Base-by-base conservation (phyloP, 1,284 basidiomycete species). In the Leccinum pachyderme region DNA sequence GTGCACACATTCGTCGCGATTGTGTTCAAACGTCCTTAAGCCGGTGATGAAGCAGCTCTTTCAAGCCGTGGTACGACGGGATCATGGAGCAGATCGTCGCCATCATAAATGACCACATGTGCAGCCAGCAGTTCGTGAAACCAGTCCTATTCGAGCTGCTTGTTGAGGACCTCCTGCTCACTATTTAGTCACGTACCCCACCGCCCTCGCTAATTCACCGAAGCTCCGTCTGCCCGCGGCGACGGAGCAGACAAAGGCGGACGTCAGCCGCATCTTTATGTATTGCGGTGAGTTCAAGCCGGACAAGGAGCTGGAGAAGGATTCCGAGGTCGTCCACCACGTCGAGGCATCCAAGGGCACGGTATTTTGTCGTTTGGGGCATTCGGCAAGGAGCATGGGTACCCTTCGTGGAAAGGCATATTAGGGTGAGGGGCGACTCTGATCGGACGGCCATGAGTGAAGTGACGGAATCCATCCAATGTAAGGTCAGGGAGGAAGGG, bases 351-450 rank as follows among this genome's bases (percentile, higher is more conserved):
- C 91, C 31, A 89, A 92, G 70, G 92, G 93, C 61, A 87, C 99
- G 77, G 89, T 92, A 3, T 98, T 98, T 77, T 99, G 57, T 95
- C 96, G 25, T 98, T 89, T 72, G 93, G 92, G 91, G 82, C 86
- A 9, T 99, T 99, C 72, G 96, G 95, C n/a, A 93, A 95, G 67
- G 83, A 90, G 15, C 91, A 98, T 71, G 96, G 97, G 3, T 98
- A 32, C 79, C 84, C 3, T 99, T 98, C 67, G 87, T 97, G 27
- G 95, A 99, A 70, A 82, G 87, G 4, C 64, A 98, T 47, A 89
- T 98, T 82, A 91, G 88, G 68, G 87, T 91, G 7, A 81, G 97
- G 48, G 91, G 91, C 60, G 95, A 99, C 73, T 77, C 98, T 53
- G 95, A 98, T 73, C 84, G 93, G 37, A 84, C 87, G 1, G 84